Evolutionary conservation across 73 alveolate species (phyloP).

Genomic region (Effrenium voratum): DNA sequence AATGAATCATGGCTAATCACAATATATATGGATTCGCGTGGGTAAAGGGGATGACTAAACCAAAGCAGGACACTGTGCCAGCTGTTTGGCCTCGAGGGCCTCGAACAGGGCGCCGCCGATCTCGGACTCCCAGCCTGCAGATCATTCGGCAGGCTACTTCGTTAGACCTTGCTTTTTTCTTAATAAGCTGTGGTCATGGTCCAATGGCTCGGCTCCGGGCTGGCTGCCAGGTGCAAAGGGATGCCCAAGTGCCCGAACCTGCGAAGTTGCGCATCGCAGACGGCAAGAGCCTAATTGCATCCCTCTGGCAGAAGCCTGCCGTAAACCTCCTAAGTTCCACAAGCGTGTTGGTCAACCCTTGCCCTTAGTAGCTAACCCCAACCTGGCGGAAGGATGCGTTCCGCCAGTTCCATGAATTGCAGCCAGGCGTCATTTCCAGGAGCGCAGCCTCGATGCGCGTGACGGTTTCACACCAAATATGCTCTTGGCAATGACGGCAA

Average conservation of each 20-base stretch:
- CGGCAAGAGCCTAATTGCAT: neutral
- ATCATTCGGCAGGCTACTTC: neutral
- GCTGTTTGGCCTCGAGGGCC: constrained; percentile 64
- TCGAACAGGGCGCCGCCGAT: constrained; percentile 71
- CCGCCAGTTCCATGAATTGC: neutral
- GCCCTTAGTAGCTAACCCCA: neutral
- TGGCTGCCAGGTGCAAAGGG: constrained; percentile 45
- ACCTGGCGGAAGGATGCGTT: neutral
- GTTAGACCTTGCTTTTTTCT: neutral
- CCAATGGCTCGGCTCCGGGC: neutral
- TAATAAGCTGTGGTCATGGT: neutral
- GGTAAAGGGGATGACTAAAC: too few species aligned
- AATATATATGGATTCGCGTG: too few species aligned
- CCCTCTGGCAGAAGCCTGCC: constrained; percentile 2
- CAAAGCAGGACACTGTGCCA: too few species aligned
- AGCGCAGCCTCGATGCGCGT: too few species aligned
- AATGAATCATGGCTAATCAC: too few species aligned
- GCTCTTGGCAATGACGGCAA: too few species aligned
- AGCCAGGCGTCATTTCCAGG: too few species aligned
- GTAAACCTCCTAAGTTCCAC: neutral
- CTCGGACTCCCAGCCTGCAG: constrained; percentile 73
- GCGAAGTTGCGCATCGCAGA: neutral
- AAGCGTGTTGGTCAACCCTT: neutral
- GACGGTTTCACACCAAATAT: too few species aligned
- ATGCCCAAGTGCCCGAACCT: constrained; percentile 69